Base-by-base conservation (phyloP, 345 rosid species). In the Cochlearia excelsa region DNA sequence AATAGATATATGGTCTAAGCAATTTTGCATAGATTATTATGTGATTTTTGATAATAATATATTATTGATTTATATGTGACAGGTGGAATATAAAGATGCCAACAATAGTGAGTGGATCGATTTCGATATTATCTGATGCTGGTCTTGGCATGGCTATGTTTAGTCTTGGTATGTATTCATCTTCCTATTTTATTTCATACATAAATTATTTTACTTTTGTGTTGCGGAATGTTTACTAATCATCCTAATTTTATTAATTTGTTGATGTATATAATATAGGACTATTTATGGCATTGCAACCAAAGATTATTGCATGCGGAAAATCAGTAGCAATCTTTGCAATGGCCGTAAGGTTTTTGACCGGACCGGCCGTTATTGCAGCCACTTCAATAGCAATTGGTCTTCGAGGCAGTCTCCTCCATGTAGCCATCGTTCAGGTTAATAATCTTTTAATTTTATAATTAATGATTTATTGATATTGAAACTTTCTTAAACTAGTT, bases 341-440 rank as follows among this genome's bases (percentile, higher is more conserved):
- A 7, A 84, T 87, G 95, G 91, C 91, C 0, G 91, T 87, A 10
- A 74, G 95, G 65, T 87, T 87, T 71, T 55, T 87, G 72, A 84
- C 88, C 1, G 91, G 95, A 8, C 95, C 95, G 1, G 95, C 95
- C 1, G 95, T 87, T 27, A 87, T 87, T 52, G 95, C 95, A 52
- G 95, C 95, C 27, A 81, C 88, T 45, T 82, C 91, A 26, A 87
- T 87, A 41, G 91, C 95, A 30, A 80, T 84, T 40, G 95, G 91
- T 7, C 70, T 84, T 64, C 81, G 90, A 6, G 95, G 91, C 34
- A 78, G 51, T 66, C 95, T 87, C 51, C 75, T 87, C 28, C 95
- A 82, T 50, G 74, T 87, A 3, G 85, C 95, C 40, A 84, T 87
- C 38, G 91, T 87, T 59, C 95, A 86, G 81, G 94, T 33, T 16